Conservation (phyloP, 352 stramenopile genomes). For the Sclerospora graminicola region DNA sequence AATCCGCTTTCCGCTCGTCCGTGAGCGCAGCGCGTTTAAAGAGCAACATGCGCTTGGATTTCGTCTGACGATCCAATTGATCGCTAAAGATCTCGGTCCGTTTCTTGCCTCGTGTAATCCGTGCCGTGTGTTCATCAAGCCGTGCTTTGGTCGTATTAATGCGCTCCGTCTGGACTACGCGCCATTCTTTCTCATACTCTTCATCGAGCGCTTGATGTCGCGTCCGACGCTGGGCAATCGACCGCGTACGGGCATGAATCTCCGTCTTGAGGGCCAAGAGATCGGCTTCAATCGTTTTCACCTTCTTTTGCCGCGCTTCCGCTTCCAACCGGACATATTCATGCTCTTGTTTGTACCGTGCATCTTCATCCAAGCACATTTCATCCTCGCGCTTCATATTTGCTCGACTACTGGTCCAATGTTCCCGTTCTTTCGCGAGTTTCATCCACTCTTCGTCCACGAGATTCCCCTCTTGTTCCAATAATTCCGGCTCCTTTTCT, state of each 20-base stretch:
- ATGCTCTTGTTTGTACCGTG: slow-evolving; percentile 79
- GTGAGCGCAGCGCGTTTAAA: slow-evolving; percentile 81
- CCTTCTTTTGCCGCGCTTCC: slow-evolving; percentile 76
- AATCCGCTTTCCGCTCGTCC: slow-evolving; percentile 76
- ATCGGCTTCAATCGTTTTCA: slow-evolving; percentile 71
- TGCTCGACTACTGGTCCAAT: slow-evolving; percentile 79
- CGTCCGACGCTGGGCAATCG: slow-evolving; percentile 60
- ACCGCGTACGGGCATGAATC: slow-evolving; percentile 57
- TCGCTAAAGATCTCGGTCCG: slow-evolving; percentile 74
- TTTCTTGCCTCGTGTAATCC: slow-evolving; percentile 74
- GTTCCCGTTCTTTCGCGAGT: slow-evolving; percentile 80
- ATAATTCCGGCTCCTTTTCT: slow-evolving; percentile 62
- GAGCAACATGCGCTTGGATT: slow-evolving; percentile 78
- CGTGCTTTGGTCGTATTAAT: slow-evolving; percentile 51
- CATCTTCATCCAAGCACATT: slow-evolving; percentile 78
- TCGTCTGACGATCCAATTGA: slow-evolving; percentile 66
- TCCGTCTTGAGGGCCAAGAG: slow-evolving; percentile 69
- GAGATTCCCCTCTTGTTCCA: slow-evolving; percentile 74
- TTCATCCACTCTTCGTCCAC: slow-evolving; percentile 87
- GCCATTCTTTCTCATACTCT: slow-evolving; percentile 82
- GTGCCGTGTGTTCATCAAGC: slow-evolving; percentile 54
- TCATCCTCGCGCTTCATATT: slow-evolving; percentile 87
- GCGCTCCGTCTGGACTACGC: slow-evolving; percentile 53
- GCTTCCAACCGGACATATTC: slow-evolving; percentile 65
- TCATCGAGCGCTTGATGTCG: slow-evolving; percentile 68